Evolutionary conservation across 2,329 filamentous ascomycete genomes (phyloP).

Genomic region (Ramichloridium luteum): DNA sequence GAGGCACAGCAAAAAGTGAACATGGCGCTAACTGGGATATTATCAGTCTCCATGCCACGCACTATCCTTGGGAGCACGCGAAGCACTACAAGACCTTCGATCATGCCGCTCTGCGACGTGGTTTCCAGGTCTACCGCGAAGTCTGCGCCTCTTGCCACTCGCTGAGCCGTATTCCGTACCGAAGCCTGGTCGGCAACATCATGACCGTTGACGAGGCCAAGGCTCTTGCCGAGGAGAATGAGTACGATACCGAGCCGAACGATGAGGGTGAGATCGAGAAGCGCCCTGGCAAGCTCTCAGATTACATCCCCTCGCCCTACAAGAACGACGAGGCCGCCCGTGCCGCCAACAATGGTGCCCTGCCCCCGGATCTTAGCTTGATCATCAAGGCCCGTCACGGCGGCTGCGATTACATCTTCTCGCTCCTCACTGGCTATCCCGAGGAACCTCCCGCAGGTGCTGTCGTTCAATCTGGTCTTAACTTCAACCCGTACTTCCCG

Average conservation of each 20-base stretch:
- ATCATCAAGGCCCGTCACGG: conserved; percentile 97
- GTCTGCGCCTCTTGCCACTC: conserved; percentile 98
- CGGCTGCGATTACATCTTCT: conserved; percentile 98
- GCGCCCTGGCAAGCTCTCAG: conserved; percentile 94
- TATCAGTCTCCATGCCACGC: conserved; percentile 71
- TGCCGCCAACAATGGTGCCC: conserved; percentile 94
- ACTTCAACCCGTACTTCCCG: conserved; percentile 99
- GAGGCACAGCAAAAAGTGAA: conserved; percentile 14
- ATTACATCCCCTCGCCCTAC: conserved; percentile 91
- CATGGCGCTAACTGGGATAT: conserved; percentile 7
- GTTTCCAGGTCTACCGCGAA: conserved; percentile 98
- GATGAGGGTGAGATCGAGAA: conserved; percentile 97
- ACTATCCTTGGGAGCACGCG: conserved; percentile 92
- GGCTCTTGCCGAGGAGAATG: conserved; percentile 90
- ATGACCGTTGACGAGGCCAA: conserved; percentile 98
- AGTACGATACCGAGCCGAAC: conserved; percentile 97
- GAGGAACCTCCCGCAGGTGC: conserved; percentile 90
- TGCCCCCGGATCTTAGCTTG: conserved; percentile 92
- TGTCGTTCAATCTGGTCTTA: conserved; percentile 73
- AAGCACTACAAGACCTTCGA: conserved; percentile 94
- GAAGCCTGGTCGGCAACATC: conserved; percentile 75
- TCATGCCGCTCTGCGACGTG: conserved; percentile 92
- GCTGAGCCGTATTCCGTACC: conserved; percentile 85
- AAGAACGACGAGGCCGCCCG: conserved; percentile 98
- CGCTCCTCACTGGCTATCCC: conserved; percentile 88